Percentiles rank a stretch among this genome's conserved stretches.
These are phyloP conservation scores for Lentinus polychrous DNA, from an alignment of 1,284 basidiomycete genomes.

Conservation along the genomic window DNA sequence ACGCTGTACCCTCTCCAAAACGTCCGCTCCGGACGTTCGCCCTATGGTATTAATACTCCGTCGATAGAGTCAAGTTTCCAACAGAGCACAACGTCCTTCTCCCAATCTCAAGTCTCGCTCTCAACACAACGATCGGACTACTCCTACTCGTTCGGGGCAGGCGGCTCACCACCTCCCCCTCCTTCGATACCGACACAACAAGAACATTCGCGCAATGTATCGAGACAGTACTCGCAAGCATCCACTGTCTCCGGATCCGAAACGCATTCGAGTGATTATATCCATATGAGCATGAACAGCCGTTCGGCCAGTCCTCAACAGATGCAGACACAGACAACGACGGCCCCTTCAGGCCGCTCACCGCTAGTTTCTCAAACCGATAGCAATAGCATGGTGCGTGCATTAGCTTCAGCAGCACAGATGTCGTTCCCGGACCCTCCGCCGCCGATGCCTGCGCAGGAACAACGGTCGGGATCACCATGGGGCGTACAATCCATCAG, in stretches of 20 bases:
- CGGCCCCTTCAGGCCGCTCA: neutral
- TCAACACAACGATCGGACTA: too few species aligned
- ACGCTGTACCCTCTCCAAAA: constrained; percentile 21
- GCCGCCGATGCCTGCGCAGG: constrained; percentile 3
- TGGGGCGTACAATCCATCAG: neutral
- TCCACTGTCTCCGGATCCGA: neutral
- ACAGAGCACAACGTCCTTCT: constrained; percentile 3
- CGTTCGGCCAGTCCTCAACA: neutral
- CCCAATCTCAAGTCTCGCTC: too few species aligned
- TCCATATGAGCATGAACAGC: neutral
- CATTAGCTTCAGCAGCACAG: neutral
- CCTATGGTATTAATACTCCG: neutral
- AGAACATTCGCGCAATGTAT: neutral
- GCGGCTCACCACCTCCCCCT: too few species aligned
- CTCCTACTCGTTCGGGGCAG: too few species aligned
- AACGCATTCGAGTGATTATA: neutral
- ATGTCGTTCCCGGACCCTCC: neutral
- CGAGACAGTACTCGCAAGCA: neutral
- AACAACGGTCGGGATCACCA: constrained; percentile 2
- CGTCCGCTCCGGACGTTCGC: constrained; percentile 16
- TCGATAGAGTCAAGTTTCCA: neutral
- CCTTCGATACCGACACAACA: too few species aligned
- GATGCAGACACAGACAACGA: neutral
- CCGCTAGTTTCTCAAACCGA: too few species aligned
- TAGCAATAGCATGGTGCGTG: too few species aligned